Evolutionary conservation across 345 rosid genomes (phyloP).

Genomic region (Populus davidiana): DNA sequence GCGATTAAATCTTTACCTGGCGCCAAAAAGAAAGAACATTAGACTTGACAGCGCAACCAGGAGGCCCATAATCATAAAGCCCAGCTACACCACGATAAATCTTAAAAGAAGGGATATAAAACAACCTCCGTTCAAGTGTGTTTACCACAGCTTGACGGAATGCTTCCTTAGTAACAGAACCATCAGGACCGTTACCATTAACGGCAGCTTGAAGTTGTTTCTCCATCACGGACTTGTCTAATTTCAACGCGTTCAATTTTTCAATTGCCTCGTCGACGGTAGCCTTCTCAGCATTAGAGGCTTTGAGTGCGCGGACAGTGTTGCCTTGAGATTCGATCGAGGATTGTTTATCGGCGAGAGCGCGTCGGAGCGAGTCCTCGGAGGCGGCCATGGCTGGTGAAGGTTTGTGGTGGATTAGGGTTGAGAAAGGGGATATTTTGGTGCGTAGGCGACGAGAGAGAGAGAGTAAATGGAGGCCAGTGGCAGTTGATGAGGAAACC

Average conservation of each 20-base stretch:
- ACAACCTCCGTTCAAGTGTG: conserved; percentile 78
- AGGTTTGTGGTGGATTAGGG: conserved; percentile 3
- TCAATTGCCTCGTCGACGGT: conserved; percentile 77
- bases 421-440: neutral
- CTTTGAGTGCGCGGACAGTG: conserved; percentile 74
- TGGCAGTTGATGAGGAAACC: conserved; percentile 28
- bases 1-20: conserved; percentile 44
- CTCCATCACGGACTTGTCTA: conserved; percentile 72
- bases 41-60: conserved; percentile 84
- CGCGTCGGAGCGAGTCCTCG: conserved; percentile 65
- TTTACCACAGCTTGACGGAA: conserved; percentile 72
- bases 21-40: conserved; percentile 92
- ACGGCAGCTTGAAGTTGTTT: conserved; percentile 59
- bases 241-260: conserved; percentile 53
- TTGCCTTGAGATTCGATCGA: conserved; percentile 71
- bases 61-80: conserved; percentile 86
- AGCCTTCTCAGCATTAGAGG: conserved; percentile 45
- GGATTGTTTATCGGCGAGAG: conserved; percentile 56
- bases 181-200: conserved; percentile 36
- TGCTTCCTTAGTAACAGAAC: conserved; percentile 57
- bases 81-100: conserved; percentile 94
- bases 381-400: conserved; percentile 45
- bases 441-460: conserved; percentile 15
- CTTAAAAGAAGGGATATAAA: conserved; percentile 78
- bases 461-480: conserved; percentile 24